Base-by-base conservation (phyloP, 805 yeast species). In the Ascoidea asiatica region DNA sequence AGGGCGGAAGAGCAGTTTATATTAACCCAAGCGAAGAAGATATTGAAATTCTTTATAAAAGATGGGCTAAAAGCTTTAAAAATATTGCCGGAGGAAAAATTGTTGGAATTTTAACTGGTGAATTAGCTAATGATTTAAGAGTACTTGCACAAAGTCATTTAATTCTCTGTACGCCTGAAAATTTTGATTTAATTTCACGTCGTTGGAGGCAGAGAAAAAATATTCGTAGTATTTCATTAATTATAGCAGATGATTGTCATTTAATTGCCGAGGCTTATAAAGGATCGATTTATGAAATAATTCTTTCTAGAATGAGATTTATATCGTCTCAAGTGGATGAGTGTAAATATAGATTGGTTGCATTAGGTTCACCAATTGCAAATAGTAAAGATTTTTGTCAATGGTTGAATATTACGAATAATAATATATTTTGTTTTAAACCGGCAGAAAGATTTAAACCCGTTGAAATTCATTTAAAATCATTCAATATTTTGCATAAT, bases 191-290 rank as follows among this genome's bases (percentile, higher is more conserved):
- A 4, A 53, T 88, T 1, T 75, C 95, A 0, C 73, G 90, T 48
- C 69, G 88, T 41, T 89, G 97, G 97, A 79, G 79, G 52, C 82
- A 79, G 50, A 69, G 94, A 45, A 77, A 74, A 50, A 77, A 77
- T 50, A 66, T 90, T 4, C 86, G 81, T 48, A 57, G 73, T 0
- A 73, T 90, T 23, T 87, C 77, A 40, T 57, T 86, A 29, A 54
- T 87, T 2, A 72, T 92, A 43, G 77, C 75, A 37, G 95, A 86
- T 58, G 87, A 86, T 54, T 61, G 75, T 17, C 95, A 90, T 52
- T 53, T 61, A 29, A 58, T 89, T 18, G 86, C 88, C 1, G 61
- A 61, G 51, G 81, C 81, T 0, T 41, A 50, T 4, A 56, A 55
- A 15, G 95, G 95, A 0, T 61, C 76, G 2, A 56, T 63, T 1